Base-by-base conservation (phyloP, 129 eudicot species). In the Heracleum sosnowskyi region DNA sequence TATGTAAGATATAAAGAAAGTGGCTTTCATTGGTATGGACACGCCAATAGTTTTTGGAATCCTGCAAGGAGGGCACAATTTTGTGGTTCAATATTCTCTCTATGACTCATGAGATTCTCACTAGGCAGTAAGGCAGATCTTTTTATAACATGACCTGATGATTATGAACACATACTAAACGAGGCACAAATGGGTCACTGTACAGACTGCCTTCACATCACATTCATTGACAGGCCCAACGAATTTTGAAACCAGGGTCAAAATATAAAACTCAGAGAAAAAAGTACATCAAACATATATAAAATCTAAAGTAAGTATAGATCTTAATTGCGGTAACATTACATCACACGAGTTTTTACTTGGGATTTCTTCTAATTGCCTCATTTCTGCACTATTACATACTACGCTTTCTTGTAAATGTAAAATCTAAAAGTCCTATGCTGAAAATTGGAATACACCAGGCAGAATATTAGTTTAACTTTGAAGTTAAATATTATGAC, bases 21-120 rank as follows among this genome's bases (percentile, higher is more conserved):
- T 92, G 49, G 98, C 98, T 87, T 92, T 92, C 93, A 88, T 85
- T 12, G 98, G 98, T 69, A 92, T 90, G 46, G 98, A 86, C 82
- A 90, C 98, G 62, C 98, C 98, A 4, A 93, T 82, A 5, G 94
- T 93, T 86, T 80, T 84, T 24, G 98, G 98, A 64, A 93, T 93
- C 82, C 97, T 92, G 89, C 82, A 82, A 75, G 77, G 69, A 57
- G 62, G 63, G 47, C 45, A 68, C 44, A 69, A 64, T 28, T 13
- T 77, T 35, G 57, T 74, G 60, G 33, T 37, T 42, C 34, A 16
- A 44, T 22, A 20, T 41, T 72, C n/a, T 26, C 36, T 17, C 47
- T 53, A 60, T n/a, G 66, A 24, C 15, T 20, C 26, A 2, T 22
- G 33, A 73, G 9, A 44, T 73, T 28, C 20, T 40, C 75, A 40